Evolutionary conservation across 441 rosid genomes (phyloP).

Genomic region (Adansonia rubrostipa): DNA sequence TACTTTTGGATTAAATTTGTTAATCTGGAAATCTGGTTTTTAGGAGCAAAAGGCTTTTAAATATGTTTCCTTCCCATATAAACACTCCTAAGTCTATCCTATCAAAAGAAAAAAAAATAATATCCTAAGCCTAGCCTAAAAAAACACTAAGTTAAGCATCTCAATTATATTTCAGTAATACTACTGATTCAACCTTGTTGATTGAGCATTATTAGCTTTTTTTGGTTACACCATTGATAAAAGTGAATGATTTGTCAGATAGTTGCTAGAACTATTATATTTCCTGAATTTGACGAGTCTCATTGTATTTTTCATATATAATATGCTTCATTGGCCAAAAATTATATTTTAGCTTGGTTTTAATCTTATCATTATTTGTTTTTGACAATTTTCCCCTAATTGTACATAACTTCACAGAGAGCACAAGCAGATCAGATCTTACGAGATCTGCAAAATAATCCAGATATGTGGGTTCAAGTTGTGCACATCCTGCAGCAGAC

Average conservation of each 20-base stretch:
- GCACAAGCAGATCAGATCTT: slow-evolving; percentile 94
- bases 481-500: slow-evolving; percentile 89
- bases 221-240: neutral
- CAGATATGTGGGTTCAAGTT: slow-evolving; percentile 99
- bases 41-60: neutral
- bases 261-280: neutral
- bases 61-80: neutral
- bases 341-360: neutral
- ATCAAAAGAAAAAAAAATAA: neutral
- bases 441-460: slow-evolving; percentile 95
- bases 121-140: no score
- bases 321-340: neutral
- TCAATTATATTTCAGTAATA: neutral
- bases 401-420: slow-evolving; percentile 55
- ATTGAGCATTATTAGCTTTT: neutral
- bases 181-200: neutral
- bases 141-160: neutral
- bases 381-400: neutral
- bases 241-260: neutral
- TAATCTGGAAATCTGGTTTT: neutral
- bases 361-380: slow-evolving; percentile 15
- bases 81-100: neutral
- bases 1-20: neutral
- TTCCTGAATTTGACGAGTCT: slow-evolving; percentile 4
- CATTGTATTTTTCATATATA: neutral